Evolutionary conservation across 2,329 filamentous ascomycete genomes (phyloP), one percentile per base, ranked within the genome.

Genomic region (Sporothrix euskadiensis): DNA sequence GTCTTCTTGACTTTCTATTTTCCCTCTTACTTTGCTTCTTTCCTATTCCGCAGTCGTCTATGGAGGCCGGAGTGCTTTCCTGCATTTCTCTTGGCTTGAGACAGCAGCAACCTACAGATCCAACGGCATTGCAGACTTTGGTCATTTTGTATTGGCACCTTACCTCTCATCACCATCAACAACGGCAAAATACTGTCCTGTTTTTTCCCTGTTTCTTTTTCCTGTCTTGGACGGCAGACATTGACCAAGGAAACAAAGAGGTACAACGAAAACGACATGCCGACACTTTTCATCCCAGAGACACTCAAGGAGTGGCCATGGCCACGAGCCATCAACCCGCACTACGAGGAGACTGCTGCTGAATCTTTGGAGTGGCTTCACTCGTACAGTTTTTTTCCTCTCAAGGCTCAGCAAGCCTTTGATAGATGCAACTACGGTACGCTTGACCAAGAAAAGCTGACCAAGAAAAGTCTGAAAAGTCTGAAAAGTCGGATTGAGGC

Each of bases 371-470:
- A 63, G 3, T 78, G 77, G 77, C 52, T 74, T 3, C 73, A 72
- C 19, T 73, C 74, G 14, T 78, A 78, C 52, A 41, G 52, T 2
- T 74, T 75, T 22, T 78, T 78, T 56, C 73, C 65, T 1, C 71
- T 74, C 1, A 35, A 61, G 16, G 75, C 74, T 2, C 77, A 78
- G 69, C 56, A 63, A 8, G 74, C 76, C 0, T 77, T 78, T 54
- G 73, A 77, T 44, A 73, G 70, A 47, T 77, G 76, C 73, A 69
- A 77, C 26, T 76, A 78, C 47, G 75, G 61, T 66, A 10, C 5
- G 59, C 5, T 14, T n/a, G 52, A 16, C n/a, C 49, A 8, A 8
- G 35, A 35, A 35, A 35, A 8, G 35, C 1, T n/a, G 52, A 7
- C n/a, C 49, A 0, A 8, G 35, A 35, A 35, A 35, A 8, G 35